Base-by-base conservation (phyloP, 2,329 filamentous ascomycete genomes). In the Aspergillus brasiliensis region DNA sequence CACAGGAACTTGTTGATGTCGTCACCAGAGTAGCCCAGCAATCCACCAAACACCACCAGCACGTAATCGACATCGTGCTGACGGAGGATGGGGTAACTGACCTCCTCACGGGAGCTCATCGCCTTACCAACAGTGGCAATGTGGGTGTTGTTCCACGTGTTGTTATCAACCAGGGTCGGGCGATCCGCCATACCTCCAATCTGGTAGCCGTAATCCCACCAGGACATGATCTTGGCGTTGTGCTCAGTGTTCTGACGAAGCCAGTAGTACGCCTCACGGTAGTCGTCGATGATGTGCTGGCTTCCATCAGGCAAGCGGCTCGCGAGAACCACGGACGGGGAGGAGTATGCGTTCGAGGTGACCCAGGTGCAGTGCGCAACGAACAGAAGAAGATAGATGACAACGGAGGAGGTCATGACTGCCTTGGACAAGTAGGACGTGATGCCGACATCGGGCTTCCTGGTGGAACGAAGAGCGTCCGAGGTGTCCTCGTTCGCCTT, bases 171-270 rank as follows among this genome's bases (percentile, higher is more conserved):
- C 34, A 99, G 84, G 1, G 95, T 99, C 34, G 95, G 95, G 57
- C 95, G 87, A 77, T 99, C 95, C 52, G 95, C 95, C 95, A 99
- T 99, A 67, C 95, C 95, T 81, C 95, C 95, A 77, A 99, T 99
- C 81, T 99, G 95, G 82, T 99, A 99, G 66, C 95, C 95, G 73
- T 99, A 99, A 76, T 99, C 95, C 95, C 95, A 99, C 95, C 95
- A 99, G 1, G 93, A 95, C 94, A 98, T 98, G 75, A 99, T 90
- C 85, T 98, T 99, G 73, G 96, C 93, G 70, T 97, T 91, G 67
- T 94, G 86, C 62, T 89, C 85, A 8, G 96, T 99, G 82, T 99
- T 99, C 79, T 99, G 95, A 65, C 95, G 91, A 52, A 99, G 88
- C 95, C 95, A 99, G 81, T 99, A 96, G 81, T 99, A 99, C 2